Evolutionary conservation across 2,329 filamentous ascomycete species (phyloP).

Genomic region (Hymenoscyphus infarciens): DNA sequence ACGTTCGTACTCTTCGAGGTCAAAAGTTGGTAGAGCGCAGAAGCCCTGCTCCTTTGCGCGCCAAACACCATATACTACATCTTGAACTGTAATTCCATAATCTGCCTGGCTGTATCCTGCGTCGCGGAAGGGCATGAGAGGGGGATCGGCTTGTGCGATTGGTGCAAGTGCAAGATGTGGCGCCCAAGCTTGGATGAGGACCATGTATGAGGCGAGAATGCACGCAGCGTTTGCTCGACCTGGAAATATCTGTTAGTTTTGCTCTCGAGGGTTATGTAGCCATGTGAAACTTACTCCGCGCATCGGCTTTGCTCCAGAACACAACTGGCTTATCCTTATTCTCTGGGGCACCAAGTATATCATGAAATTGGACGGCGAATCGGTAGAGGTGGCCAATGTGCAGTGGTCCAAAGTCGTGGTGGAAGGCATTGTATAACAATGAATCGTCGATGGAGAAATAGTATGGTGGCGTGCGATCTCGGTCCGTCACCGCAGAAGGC

Average conservation of each 20-base stretch:
- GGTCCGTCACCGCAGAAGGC: constrained; percentile 45
- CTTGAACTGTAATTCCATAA: constrained; percentile 92
- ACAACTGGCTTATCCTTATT: constrained; percentile 89
- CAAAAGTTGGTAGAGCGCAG: constrained; percentile 89
- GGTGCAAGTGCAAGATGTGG: constrained; percentile 92
- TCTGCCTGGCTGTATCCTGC: constrained; percentile 98
- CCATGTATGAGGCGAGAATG: constrained; percentile 96
- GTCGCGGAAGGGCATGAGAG: constrained; percentile 97
- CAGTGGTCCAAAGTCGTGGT: constrained; percentile 95
- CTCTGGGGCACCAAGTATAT: constrained; percentile 85
- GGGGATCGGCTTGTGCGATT: constrained; percentile 93
- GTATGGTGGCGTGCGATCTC: constrained; percentile 65
- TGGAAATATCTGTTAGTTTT: constrained; percentile 39
- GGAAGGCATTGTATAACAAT: constrained; percentile 95
- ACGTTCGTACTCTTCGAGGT: constrained; percentile 93
- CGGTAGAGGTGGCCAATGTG: constrained; percentile 97
- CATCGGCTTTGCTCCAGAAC: constrained; percentile 92
- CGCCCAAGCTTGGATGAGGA: constrained; percentile 95
- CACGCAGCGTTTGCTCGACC: constrained; percentile 91
- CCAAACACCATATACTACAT: constrained; percentile 98
- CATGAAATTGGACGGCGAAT: constrained; percentile 93
- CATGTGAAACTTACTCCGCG: constrained; percentile 64
- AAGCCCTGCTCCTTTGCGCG: constrained; percentile 95
- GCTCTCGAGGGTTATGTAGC: constrained; percentile 13
- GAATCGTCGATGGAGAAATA: constrained; percentile 95